A percentile compares a stretch with the other conserved stretches of the same genome.
Conservation (phyloP, 345 rosid genomes). For the Citrus inodora region DNA sequence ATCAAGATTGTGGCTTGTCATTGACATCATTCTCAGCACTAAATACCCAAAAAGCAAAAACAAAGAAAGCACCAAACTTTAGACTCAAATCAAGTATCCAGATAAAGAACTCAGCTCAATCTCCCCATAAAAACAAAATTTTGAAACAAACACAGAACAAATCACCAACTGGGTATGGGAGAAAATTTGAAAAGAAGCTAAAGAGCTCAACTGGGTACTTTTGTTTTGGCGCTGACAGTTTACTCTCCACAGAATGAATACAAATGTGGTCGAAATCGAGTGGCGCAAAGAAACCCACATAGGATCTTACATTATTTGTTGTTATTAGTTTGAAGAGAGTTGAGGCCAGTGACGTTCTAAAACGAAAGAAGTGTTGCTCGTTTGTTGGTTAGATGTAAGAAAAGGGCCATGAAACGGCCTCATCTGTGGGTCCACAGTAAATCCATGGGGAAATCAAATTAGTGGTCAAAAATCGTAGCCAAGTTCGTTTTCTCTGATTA, state of each 20-base stretch:
- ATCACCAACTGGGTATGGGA: slow-evolving; percentile 10
- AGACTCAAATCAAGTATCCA: slow-evolving; percentile 19
- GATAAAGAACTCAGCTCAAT: slow-evolving; percentile 17
- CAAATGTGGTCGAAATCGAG: slow-evolving; percentile 26
- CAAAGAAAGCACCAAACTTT: slow-evolving; percentile 1
- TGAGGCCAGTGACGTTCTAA: slow-evolving; percentile 12
- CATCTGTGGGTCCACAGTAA: slow-evolving; percentile 6
- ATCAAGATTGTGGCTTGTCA: slow-evolving; percentile 68
- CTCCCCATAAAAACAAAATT: background rate
- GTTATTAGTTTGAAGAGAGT: slow-evolving; percentile 18
- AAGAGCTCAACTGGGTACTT: slow-evolving; percentile 3
- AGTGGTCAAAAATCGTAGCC: slow-evolving; percentile 3
- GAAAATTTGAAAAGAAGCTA: slow-evolving; percentile 8
- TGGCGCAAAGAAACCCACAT: slow-evolving; percentile 55
- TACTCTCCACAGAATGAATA: background rate
- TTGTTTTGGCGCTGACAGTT: background rate
- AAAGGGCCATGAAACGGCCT: background rate
- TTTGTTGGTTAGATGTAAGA: background rate
- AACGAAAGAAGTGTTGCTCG: background rate
- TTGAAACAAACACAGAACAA: background rate
- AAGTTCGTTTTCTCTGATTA: background rate
- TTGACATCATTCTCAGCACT: slow-evolving; percentile 55
- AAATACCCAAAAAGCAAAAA: slow-evolving; percentile 26
- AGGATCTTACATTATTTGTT: slow-evolving; percentile 4
- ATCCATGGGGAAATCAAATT: background rate